Conservation (phyloP, 257 asterid genomes). For the Agastache rugosa region DNA sequence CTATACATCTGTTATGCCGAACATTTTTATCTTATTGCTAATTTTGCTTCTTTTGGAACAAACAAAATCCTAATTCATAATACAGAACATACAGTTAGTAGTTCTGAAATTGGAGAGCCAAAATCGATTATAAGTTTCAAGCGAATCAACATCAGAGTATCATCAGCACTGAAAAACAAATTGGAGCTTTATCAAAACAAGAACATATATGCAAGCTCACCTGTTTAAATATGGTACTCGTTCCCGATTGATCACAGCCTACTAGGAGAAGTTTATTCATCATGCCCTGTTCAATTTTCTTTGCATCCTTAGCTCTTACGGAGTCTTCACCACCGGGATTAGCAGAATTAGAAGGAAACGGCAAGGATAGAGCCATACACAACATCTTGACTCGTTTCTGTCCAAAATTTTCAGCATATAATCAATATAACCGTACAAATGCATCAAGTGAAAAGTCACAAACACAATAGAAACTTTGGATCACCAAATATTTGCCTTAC, state of each 20-base stretch:
- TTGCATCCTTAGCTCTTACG: conserved; percentile 31
- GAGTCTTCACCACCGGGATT: conserved; percentile 44
- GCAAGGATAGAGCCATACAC: conserved; percentile 74
- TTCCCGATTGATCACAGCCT: conserved; percentile 88
- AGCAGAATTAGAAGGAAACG: conserved; percentile 59
- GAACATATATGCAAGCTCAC: conserved; percentile 43
- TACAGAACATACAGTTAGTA: neutral
- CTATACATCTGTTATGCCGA: neutral
- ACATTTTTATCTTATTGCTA: neutral
- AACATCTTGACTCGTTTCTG: conserved; percentile 69
- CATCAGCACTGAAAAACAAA: neutral
- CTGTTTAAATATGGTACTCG: conserved; percentile 91
- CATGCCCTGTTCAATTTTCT: conserved; percentile 39
- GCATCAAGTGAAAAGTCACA: conserved; percentile 3
- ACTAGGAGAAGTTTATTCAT: conserved; percentile 66
- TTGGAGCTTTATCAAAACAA: neutral
- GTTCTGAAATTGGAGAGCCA: neutral
- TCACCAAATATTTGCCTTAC: conserved; percentile 42
- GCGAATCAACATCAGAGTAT: neutral
- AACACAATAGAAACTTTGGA: neutral
- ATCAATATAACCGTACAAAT: conserved; percentile 3
- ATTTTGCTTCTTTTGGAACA: neutral
- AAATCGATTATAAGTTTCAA: neutral
- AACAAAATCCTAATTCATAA: neutral
- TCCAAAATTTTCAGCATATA: conserved; percentile 29